phyloP scores from a whole-genome alignment of 129 eudicot genomes.

The Artemisia annua region DNA sequence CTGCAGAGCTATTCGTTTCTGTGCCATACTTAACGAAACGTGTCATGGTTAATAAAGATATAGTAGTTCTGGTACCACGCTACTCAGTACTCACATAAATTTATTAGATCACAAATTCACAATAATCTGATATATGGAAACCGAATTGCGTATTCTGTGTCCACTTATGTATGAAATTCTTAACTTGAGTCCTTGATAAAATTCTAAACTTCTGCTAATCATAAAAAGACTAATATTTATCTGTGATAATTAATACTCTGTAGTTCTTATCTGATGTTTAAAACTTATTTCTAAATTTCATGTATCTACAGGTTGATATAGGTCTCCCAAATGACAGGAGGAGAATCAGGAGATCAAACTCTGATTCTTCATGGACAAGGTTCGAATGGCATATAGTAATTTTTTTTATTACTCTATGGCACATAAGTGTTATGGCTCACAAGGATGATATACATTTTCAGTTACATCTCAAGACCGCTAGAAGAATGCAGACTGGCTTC shows the following conservation, averaged over 20 bases:
- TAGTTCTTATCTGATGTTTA: not conserved
- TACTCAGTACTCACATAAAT: not conserved
- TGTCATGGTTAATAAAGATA: not conserved
- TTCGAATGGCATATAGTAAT: constrained; percentile 13
- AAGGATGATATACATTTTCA: constrained; percentile 24
- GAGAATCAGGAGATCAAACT: constrained; percentile 38
- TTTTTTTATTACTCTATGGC: not conserved
- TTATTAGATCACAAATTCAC: too few relatives aligned
- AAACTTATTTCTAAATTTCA: not conserved
- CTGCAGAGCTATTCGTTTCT: not conserved
- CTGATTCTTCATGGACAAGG: constrained; percentile 70
- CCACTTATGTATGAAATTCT: not conserved
- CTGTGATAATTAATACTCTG: too few relatives aligned
- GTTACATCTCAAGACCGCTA: constrained; percentile 70
- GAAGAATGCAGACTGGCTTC: constrained; percentile 67
- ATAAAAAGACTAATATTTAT: not conserved
- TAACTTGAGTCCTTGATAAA: not conserved
- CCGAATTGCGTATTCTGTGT: too few relatives aligned
- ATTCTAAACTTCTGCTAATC: too few relatives aligned
- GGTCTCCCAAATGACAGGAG: constrained; percentile 56
- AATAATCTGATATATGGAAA: not conserved
- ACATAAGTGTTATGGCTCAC: constrained; percentile 3
- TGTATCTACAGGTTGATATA: constrained; percentile 50
- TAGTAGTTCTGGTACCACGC: not conserved
- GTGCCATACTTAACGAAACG: constrained; percentile 10